Evolutionary conservation across 495 filamentous ascomycete species (phyloP).

Genomic region (Bacidia rubella): DNA sequence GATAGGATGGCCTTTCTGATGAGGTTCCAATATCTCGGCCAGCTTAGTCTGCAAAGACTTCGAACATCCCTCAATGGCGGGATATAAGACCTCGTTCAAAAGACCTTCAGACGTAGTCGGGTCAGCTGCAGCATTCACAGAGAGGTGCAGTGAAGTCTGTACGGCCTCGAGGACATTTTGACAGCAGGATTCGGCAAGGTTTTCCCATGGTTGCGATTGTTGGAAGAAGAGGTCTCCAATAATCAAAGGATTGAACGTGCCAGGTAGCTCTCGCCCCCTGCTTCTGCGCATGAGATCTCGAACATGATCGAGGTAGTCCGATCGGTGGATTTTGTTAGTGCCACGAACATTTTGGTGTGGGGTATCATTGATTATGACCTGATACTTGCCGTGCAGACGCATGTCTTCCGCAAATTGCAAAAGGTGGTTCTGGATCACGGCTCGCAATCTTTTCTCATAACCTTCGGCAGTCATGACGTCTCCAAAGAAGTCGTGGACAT

Average conservation of each 20-base stretch:
- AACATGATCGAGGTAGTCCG: slow-evolving; percentile 28
- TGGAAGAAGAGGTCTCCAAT: slow-evolving; percentile 32
- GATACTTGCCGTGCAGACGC: slow-evolving; percentile 28
- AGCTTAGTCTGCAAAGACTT: slow-evolving; percentile 19
- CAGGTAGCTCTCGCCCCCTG: slow-evolving; percentile 32
- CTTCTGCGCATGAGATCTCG: slow-evolving; percentile 24
- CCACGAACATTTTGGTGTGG: neutral
- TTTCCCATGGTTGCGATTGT: slow-evolving; percentile 29
- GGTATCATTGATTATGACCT: slow-evolving; percentile 13
- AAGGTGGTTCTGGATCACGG: slow-evolving; percentile 44
- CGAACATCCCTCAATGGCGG: slow-evolving; percentile 19
- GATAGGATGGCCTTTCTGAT: slow-evolving; percentile 12
- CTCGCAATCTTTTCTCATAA: slow-evolving; percentile 40
- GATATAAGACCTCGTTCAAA: slow-evolving; percentile 19
- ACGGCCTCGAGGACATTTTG: slow-evolving; percentile 20
- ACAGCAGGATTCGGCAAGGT: slow-evolving; percentile 16
- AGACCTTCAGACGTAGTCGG: slow-evolving; percentile 21
- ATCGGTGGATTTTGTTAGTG: slow-evolving; percentile 19
- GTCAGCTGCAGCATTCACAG: slow-evolving; percentile 21
- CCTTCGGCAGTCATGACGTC: slow-evolving; percentile 25
- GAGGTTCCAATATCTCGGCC: neutral
- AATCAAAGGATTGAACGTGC: slow-evolving; percentile 34
- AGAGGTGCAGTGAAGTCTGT: slow-evolving; percentile 16
- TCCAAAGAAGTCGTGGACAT: slow-evolving; percentile 42
- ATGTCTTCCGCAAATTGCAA: slow-evolving; percentile 42